These are phyloP conservation scores for Leucocoprinus leucothites DNA, from an alignment of 768 basidiomycete species.

Conservation along the genomic window DNA sequence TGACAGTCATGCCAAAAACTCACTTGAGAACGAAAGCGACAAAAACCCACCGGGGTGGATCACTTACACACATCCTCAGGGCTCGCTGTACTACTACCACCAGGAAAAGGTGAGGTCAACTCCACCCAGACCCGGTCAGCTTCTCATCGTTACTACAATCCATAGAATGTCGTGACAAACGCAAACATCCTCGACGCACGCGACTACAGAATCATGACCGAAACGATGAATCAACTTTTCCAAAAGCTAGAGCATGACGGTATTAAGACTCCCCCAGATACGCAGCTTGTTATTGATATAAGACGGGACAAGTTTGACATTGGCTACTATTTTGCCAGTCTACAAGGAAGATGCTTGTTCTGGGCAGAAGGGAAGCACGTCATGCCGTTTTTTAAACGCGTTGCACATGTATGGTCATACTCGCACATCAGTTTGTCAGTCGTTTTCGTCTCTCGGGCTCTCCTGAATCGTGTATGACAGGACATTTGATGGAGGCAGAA, in stretches of 20 bases:
- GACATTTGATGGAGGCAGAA: constrained; percentile 13
- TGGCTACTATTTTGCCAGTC: constrained; percentile 13
- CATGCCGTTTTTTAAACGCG: constrained; percentile 7
- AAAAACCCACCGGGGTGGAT: constrained; percentile 8
- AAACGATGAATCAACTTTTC: constrained; percentile 1
- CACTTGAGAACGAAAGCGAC: neutral
- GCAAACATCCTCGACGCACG: constrained; percentile 8
- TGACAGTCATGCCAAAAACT: neutral
- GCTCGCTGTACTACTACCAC: constrained; percentile 12
- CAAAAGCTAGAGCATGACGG: neutral
- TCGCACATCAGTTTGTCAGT: constrained; percentile 8
- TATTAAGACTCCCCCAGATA: constrained; percentile 1
- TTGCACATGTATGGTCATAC: constrained; percentile 8
- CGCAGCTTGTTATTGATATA: constrained; percentile 14
- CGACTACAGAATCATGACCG: neutral
- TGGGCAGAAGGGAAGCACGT: constrained; percentile 12
- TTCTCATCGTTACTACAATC: neutral
- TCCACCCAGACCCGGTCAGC: too few relatives aligned
- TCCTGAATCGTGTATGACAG: neutral
- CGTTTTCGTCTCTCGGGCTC: neutral
- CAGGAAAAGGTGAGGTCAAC: constrained; percentile 3
- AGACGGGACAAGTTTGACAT: constrained; percentile 1
- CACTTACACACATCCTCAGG: constrained; percentile 12
- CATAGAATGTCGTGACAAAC: constrained; percentile 12
- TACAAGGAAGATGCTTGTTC: constrained; percentile 10